Conservation (phyloP, 441 rosid species). For the Sinapis alba region DNA sequence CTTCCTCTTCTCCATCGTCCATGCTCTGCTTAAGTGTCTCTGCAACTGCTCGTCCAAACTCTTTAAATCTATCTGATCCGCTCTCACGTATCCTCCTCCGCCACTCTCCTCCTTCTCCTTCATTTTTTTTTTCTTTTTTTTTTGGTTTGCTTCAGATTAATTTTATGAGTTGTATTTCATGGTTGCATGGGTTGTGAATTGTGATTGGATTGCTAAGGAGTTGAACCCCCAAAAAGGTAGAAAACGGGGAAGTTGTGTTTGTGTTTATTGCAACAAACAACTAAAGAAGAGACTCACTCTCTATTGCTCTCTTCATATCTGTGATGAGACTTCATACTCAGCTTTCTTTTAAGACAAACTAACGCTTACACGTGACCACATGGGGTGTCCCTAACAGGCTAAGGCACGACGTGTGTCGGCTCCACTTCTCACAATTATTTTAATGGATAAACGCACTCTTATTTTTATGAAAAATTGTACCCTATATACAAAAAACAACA, state of each 20-base stretch:
- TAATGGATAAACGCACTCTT: neutral
- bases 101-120: slow-evolving; percentile 76
- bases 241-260: slow-evolving; percentile 34
- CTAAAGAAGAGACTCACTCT: slow-evolving; percentile 35
- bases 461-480: too few species aligned
- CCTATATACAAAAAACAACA: too few species aligned
- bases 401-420: slow-evolving; percentile 36
- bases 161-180: slow-evolving; percentile 2
- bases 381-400: slow-evolving; percentile 30
- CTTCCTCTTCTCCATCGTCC: slow-evolving; percentile 75
- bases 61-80: slow-evolving; percentile 91
- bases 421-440: slow-evolving; percentile 31
- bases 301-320: slow-evolving; percentile 21
- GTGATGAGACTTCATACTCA: slow-evolving; percentile 21
- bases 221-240: neutral
- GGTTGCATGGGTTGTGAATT: slow-evolving; percentile 11
- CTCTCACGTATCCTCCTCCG: slow-evolving; percentile 68
- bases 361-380: slow-evolving; percentile 42
- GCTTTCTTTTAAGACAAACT: slow-evolving; percentile 22
- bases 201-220: slow-evolving; percentile 12
- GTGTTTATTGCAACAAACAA: slow-evolving; percentile 38
- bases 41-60: slow-evolving; percentile 65
- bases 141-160: neutral
- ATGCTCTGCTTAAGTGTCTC: slow-evolving; percentile 56
- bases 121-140: slow-evolving; percentile 47